Base-by-base conservation (phyloP, 23 red algal species). In the Gracilaria vermiculophylla region DNA sequence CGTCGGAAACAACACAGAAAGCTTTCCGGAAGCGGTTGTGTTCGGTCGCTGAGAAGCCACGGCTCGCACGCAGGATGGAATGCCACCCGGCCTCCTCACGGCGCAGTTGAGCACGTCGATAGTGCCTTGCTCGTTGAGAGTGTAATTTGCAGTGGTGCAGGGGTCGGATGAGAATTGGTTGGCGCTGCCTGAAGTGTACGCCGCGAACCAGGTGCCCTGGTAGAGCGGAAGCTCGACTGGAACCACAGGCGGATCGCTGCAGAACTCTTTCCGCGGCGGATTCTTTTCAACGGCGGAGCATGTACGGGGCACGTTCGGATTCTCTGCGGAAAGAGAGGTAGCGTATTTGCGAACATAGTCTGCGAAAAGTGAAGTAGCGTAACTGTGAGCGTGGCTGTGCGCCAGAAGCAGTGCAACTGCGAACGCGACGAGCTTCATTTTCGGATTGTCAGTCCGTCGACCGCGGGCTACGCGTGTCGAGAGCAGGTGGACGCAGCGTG, bases 201-300 rank as follows among this genome's bases (percentile, higher is more conserved):
- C 65, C 19, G 58, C 27, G 51, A 88, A 88, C 83, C 83, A 88
- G 25, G 83, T 88, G 49, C 83, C 83, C n/a, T 76, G 27, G 83
- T 88, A 88, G 23, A 65, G 33, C 36, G 66, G 69, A 14, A 76
- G 69, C 5, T 74, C 66, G 50, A 88, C 69, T 53, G 53, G 35
- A 8, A 77, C 83, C 25, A 67, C 64, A 13, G 83, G 83, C 25
- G 83, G 83, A 36, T 58, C 47, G 29, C 17, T 33, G 40, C 83
- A 88, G 83, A 88, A 88, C 16, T 39, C 16, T 34, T 76, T 49
- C 31, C 21, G 29, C 5, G 83, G 83, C 24, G 83, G 83, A 20
- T 73, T 73, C 3, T 27, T 48, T 17, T 73, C 67, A 28, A 48
- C 42, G 14, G 67, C 6, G 11, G 67, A 45, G n/a, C 67, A 73